These are phyloP conservation scores for Phyllosticta ampelicida DNA, from an alignment of 2,329 filamentous ascomycete species.

Conservation along the genomic window DNA sequence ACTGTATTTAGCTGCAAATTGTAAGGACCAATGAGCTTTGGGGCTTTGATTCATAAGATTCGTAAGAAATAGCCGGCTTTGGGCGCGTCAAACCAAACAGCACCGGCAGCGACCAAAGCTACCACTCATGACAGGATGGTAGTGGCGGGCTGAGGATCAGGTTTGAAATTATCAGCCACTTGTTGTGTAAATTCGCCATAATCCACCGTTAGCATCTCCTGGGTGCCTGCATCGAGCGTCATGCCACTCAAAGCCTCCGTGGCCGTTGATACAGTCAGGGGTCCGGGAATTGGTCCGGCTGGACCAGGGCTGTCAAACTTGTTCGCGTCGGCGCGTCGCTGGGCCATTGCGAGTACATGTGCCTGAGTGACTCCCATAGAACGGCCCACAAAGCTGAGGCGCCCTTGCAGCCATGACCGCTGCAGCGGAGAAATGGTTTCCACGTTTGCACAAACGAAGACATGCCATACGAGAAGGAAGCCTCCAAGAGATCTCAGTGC, in stretches of 20 bases:
- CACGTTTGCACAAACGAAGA: constrained; percentile 29
- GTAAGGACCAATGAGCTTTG: too few species aligned
- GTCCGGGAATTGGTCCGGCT: neutral
- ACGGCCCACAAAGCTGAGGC: constrained; percentile 26
- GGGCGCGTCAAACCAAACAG: too few species aligned
- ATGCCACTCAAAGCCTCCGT: neutral
- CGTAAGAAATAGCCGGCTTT: too few species aligned
- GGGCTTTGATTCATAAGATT: too few species aligned
- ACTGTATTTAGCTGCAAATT: too few species aligned
- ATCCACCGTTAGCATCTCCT: neutral
- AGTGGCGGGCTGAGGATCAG: neutral
- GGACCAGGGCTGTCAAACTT: neutral
- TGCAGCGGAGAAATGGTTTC: constrained; percentile 26
- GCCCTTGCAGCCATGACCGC: constrained; percentile 26
- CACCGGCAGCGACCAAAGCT: neutral
- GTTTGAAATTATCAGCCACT: neutral
- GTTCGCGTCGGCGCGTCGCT: neutral
- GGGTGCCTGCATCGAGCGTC: neutral
- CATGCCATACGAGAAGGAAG: constrained; percentile 31
- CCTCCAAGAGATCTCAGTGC: constrained; percentile 30
- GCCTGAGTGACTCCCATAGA: constrained; percentile 22
- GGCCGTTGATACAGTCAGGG: neutral
- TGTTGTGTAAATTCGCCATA: neutral
- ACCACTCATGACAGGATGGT: neutral
- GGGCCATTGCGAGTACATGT: constrained; percentile 13